phyloP scores from a whole-genome alignment of 2,329 filamentous ascomycete species.

The Fusarium veterinarium region DNA sequence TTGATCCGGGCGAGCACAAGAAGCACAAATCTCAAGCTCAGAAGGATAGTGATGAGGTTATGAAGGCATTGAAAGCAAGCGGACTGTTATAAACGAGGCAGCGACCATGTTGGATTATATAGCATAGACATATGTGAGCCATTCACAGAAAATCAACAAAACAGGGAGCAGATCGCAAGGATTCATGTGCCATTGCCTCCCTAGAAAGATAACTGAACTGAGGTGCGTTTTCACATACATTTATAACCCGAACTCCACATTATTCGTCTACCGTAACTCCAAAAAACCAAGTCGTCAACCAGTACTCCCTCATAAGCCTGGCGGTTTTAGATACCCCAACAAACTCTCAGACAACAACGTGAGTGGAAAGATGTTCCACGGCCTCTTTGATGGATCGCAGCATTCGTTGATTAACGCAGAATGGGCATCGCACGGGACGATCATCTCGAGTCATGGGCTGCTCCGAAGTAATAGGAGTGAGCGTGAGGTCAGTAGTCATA shows the following conservation, averaged over 20 bases:
- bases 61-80: conserved; percentile 57
- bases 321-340: not conserved
- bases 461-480: conserved; percentile 66
- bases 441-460: conserved; percentile 60
- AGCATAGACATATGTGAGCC: conserved; percentile 15
- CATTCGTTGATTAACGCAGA: conserved; percentile 71
- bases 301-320: not conserved
- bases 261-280: conserved; percentile 27
- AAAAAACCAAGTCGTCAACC: not conserved
- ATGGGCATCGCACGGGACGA: conserved; percentile 66
- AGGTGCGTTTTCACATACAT: conserved; percentile 1
- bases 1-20: conserved; percentile 58
- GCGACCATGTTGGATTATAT: conserved; percentile 2
- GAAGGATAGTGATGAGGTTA: conserved; percentile 55
- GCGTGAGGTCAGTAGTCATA: conserved; percentile 57
- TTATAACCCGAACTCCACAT: conserved; percentile 20
- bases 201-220: not conserved
- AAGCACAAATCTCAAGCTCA: conserved; percentile 44
- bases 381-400: conserved; percentile 70
- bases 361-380: conserved; percentile 71
- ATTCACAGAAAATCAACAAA: not conserved
- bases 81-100: conserved; percentile 46
- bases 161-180: not conserved
- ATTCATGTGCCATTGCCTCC: not conserved
- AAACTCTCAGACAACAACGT: conserved; percentile 61